Base-by-base conservation (phyloP, 345 rosid species). In the Cochlearia excelsa region DNA sequence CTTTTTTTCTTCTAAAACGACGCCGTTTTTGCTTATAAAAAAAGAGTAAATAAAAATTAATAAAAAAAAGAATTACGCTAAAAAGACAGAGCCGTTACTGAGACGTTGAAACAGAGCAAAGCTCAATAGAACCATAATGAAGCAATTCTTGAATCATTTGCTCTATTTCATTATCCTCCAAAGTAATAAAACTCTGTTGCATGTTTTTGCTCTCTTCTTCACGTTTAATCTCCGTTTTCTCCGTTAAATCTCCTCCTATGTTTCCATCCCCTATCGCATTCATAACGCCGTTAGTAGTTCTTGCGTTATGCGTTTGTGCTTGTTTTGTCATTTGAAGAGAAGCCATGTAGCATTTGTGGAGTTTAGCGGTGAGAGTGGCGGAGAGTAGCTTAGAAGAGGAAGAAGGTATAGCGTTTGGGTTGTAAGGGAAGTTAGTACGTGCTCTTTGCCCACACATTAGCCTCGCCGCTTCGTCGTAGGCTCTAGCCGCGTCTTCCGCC, bases 391-490 rank as follows among this genome's bases (percentile, higher is more conserved):
- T 89, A 2, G 98, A 86, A 7, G 97, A 77, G 1, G 93, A 65
- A 9, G 96, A 75, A 28, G 81, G 95, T 0, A 84, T 35, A 2
- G 82, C 76, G 58, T 75, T 85, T 7, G 94, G 94, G 71, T 81
- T 85, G 61, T 81, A 87, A 5, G 94, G 92, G 80, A 93, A 93
- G 63, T 93, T 93, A 56, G 99, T 89, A 66, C 97, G 78, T 1
- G 99, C 90, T 66, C 95, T 80, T 0, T 92, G 90, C 0, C 99
- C 99, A 30, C 97, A 85, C 97, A 93, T 93, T 31, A 93, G 85
- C 79, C 99, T 79, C 4, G 99, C 99, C 2, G 99, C 99, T 60
- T 93, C 99, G 23, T 93, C 99, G 31, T 93, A 93, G 3, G 99
- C 97, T 29, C 87, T 70, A 0, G 99, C 99, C 0, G 99, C 99